Percentiles rank a stretch among this genome's conserved stretches.
Evolutionary conservation across 202 grass and related monocot genomes (phyloP).

Genomic region (Carex sylvatica): DNA sequence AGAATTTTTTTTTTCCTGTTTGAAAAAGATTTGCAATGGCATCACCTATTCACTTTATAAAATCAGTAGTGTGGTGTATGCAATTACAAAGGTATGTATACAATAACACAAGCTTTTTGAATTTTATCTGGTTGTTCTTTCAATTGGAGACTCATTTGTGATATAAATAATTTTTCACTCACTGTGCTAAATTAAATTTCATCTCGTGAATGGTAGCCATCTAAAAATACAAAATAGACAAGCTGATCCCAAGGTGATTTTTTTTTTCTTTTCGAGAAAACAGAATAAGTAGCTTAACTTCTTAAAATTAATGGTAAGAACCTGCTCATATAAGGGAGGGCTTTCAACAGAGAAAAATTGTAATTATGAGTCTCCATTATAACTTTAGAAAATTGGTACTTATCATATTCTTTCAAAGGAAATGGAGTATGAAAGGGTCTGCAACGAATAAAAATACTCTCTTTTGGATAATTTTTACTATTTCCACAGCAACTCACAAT

Average conservation of each 20-base stretch:
- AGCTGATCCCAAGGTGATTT: too few species aligned
- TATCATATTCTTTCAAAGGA: neutral
- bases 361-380: neutral
- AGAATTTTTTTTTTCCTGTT: too few species aligned
- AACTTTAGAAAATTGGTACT: neutral
- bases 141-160: neutral
- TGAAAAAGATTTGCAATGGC: too few species aligned
- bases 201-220: neutral
- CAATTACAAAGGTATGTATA: neutral
- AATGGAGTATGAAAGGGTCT: neutral
- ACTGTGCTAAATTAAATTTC: neutral
- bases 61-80: neutral
- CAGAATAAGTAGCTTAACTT: constrained; percentile 42
- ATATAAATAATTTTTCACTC: neutral
- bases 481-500: neutral
- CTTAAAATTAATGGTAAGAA: constrained; percentile 43
- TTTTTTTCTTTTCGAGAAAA: neutral
- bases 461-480: neutral
- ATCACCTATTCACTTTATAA: neutral
- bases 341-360: neutral
- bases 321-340: too few species aligned
- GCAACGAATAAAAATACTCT: neutral
- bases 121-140: neutral
- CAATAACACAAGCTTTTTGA: neutral
- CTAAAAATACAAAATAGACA: too few species aligned